Evolutionary conservation across 2,329 filamentous ascomycete species (phyloP), one percentile per base, ranked within the genome.

Genomic region (Alternaria conjuncta): DNA sequence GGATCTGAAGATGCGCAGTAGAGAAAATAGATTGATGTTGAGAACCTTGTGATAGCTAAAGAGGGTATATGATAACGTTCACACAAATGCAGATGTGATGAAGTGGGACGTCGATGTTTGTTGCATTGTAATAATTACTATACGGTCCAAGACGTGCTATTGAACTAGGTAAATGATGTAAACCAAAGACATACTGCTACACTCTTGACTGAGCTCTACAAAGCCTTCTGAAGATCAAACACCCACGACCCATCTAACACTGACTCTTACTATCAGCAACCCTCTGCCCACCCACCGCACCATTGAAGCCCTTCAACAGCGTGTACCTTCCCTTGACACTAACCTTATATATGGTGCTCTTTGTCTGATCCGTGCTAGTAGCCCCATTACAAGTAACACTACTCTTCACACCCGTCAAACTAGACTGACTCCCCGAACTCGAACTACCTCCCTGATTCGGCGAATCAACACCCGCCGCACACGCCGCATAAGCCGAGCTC

Each of bases 391-490:
- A 49, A 18, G 18, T 57, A 32, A 36, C 44, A 47, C 44, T 46
- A n/a, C 44, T 45, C 30, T 25, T 45, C 3, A 49, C 55, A 1
- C 25, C 55, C n/a, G 41, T 18, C 13, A 47, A 23, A 47, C n/a
- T 47, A 10, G 26, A 20, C 54, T 47, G 54, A 11, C 41, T 23
- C 12, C 41, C 41, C 6, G 55, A 49, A n/a, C 55, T 49, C n/a
- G 53, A n/a, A 25, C 55, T 41, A n/a, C 55, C 44, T 1, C 55
- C 41, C 28, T 49, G 28, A 15, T 25, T 36, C 13, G 55, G 55
- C 15, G 55, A 45, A 28, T 32, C 55, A n/a, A 57, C 55, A 26
- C 55, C 55, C 28, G 55, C 44, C 13, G n/a, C 15, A 57, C 44
- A 57, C 9, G 44, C 55, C 15, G 28, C 55, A 23, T 49, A 32